A percentile compares a stretch with the other conserved stretches of the same genome.
Conservation (phyloP, 2,329 filamentous ascomycete species). For the Elsinoe ampelina region DNA sequence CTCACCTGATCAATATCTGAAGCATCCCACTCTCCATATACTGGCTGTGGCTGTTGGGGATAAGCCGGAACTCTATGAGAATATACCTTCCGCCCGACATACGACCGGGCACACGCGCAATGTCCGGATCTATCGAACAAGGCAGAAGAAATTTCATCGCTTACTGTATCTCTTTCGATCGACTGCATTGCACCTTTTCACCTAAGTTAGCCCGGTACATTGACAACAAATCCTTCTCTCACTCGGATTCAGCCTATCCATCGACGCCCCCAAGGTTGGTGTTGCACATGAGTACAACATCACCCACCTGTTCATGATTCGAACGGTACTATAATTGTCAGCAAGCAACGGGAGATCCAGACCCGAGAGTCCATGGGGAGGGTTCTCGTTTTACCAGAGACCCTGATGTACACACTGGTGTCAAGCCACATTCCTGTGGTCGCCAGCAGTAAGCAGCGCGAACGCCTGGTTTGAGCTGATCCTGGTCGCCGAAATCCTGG, state of each 20-base stretch:
- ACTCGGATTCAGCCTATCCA: neutral
- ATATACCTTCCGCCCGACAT: neutral
- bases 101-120: neutral
- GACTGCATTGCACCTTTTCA: neutral
- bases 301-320: neutral
- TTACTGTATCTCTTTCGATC: neutral
- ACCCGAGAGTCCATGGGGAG: neutral
- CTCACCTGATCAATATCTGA: too few relatives aligned
- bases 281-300: neutral
- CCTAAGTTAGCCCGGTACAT: neutral
- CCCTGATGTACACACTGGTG: neutral
- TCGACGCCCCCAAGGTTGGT: neutral
- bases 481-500: neutral
- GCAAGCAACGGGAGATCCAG: neutral
- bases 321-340: conserved; percentile 1
- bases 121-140: neutral
- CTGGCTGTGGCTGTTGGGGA: neutral
- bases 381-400: neutral
- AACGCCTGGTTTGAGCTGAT: conserved; percentile 10
- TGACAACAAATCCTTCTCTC: neutral
- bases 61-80: neutral
- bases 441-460: neutral
- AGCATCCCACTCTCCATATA: neutral
- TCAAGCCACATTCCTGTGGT: neutral
- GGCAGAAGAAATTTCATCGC: neutral